These are phyloP conservation scores for Saturnispora halmiae DNA, from an alignment of 805 yeast species.

Conservation along the genomic window DNA sequence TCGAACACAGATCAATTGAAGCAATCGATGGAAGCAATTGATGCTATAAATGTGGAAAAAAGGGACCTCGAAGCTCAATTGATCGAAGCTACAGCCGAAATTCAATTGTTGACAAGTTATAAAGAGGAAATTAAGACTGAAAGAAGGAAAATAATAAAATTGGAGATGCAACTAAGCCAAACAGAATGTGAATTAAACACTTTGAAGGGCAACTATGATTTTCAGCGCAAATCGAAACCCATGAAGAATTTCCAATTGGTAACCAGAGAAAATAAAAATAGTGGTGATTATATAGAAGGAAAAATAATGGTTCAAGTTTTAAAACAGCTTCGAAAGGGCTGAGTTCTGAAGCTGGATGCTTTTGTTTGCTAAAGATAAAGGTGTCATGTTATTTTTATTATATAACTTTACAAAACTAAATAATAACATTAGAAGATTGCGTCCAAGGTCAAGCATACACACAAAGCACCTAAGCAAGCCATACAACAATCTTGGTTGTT, in stretches of 20 bases:
- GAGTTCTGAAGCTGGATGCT: not conserved
- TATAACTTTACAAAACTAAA: too few relatives aligned
- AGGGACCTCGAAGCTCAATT: too few relatives aligned
- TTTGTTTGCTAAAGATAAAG: not conserved
- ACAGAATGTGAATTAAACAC: not conserved
- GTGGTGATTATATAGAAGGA: constrained; percentile 4
- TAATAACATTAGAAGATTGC: constrained; percentile 38
- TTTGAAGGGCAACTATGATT: constrained; percentile 1
- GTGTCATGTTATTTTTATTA: not conserved
- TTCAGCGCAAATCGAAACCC: not conserved
- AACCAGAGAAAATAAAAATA: not conserved
- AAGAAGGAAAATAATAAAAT: too few relatives aligned
- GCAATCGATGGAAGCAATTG: too few relatives aligned
- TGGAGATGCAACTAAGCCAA: too few relatives aligned
- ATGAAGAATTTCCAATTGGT: not conserved
- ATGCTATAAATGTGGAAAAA: too few relatives aligned
- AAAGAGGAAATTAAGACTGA: too few relatives aligned
- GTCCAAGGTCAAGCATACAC: constrained; percentile 48
- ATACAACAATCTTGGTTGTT: constrained; percentile 37
- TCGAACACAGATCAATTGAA: too few relatives aligned
- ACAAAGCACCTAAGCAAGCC: constrained; percentile 46
- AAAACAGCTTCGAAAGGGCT: not conserved
- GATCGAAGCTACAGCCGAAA: too few relatives aligned
- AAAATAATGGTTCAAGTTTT: constrained; percentile 2
- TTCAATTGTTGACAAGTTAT: too few relatives aligned